Evolutionary conservation across 2,329 filamentous ascomycete genomes (phyloP), one percentile per base, ranked within the genome.

Genomic region (Pleomassaria siparia): DNA sequence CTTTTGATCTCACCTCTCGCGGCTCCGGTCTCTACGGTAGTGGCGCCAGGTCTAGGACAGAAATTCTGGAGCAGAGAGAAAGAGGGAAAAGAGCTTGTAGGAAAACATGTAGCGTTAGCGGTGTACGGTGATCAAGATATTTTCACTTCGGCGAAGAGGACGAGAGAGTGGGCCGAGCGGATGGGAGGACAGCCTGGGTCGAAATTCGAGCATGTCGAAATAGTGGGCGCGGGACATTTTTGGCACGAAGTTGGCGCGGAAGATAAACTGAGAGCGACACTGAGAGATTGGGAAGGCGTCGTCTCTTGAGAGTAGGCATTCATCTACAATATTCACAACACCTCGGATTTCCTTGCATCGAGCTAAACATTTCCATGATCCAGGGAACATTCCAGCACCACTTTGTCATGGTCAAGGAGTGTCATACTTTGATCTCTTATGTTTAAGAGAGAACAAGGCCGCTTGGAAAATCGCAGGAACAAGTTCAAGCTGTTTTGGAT

Each of bases 71-170:
- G 44, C 25, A 58, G 50, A 28, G 22, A 26, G 18, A 43, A 53
- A 15, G 50, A 43, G 2, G 51, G 55, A 21, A 43, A 46, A 4
- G 57, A 66, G 10, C 44, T 55, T 10, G 46, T 69, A 29, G 60
- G 56, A 4, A 61, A 57, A 29, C 55, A 65, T 40, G 44, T 44
- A 4, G 86, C 86, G 0, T 67, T 96, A 26, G 84, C 83, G 0
- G 70, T 95, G 0, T 95, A 85, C 62, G 92, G 91, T 1, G 82
- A 86, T 42, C 76, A 80, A 3, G 91, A 97, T 67, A 72, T 79
- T 0, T 95, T 96, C 55, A 85, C 88, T 1, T 80, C 84, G 1
- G 75, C 75, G 3, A 79, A 77, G 48, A 88, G 82, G 66, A 74
- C 91, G 56, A 78, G 80, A 10, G 72, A 76, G 1, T 96, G 91